Evolutionary conservation across 768 basidiomycete species (phyloP).

Genomic region (Rhodosporidiobolus sp.): DNA sequence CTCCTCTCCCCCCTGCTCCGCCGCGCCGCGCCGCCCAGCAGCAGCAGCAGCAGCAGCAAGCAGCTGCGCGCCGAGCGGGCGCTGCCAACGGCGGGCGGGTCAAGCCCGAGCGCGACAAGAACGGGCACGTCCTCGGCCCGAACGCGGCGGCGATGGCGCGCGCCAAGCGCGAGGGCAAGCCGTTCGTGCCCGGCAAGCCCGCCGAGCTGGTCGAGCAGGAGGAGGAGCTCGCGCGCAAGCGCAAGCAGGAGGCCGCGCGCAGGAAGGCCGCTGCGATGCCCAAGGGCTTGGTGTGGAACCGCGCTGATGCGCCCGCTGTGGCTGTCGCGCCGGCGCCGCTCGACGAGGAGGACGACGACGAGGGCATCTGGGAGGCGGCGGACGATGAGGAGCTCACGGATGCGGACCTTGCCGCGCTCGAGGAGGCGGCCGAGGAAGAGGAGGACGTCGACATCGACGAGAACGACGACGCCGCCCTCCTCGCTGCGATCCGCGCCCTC

Average conservation of each 20-base stretch:
- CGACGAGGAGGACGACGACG: not conserved
- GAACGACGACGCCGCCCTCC: constrained; percentile 13
- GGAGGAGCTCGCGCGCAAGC: not conserved
- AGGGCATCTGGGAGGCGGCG: not conserved
- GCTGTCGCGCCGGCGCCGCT: not conserved
- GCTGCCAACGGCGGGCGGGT: not conserved
- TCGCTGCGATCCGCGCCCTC: constrained; percentile 7
- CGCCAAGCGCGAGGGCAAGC: constrained; percentile 14
- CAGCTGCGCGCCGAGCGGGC: not conserved
- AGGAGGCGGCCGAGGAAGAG: not conserved
- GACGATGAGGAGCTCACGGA: not conserved
- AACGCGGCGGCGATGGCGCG: constrained; percentile 18
- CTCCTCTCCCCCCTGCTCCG: not conserved
- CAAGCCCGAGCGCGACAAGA: not conserved
- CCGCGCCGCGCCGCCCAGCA: not conserved
- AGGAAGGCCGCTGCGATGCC: not conserved
- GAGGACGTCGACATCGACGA: not conserved
- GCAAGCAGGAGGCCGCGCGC: not conserved
- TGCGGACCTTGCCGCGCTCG: not conserved
- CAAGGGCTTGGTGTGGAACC: not conserved
- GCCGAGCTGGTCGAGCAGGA: constrained; percentile 5
- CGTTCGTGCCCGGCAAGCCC: constrained; percentile 26
- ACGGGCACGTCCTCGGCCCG: constrained; percentile 4
- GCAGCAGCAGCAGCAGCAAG: not conserved
- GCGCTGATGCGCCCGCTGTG: not conserved